A percentile compares a stretch with the other conserved stretches of the same genome.
Conservation (phyloP, 2,329 filamentous ascomycete genomes). For the Gnomoniopsis sp. region DNA sequence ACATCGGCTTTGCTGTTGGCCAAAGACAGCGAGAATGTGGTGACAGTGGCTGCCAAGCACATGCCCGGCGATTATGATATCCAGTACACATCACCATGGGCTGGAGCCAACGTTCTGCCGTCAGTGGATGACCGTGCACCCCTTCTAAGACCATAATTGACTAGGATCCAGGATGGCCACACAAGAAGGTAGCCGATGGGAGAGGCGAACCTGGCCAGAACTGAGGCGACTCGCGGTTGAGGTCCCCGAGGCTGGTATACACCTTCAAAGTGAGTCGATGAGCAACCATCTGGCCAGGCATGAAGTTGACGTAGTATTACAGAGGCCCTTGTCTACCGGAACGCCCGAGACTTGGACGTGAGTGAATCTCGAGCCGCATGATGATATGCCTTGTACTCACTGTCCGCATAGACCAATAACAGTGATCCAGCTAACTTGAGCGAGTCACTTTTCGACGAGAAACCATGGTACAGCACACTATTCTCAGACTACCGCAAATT, state of each 20-base stretch:
- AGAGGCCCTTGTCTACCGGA: conserved; percentile 49
- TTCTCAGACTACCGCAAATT: conserved; percentile 70
- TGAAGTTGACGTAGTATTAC: not conserved
- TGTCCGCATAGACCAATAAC: not conserved
- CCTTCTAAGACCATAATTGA: conserved; percentile 18
- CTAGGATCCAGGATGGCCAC: conserved; percentile 39
- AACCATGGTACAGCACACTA: conserved; percentile 71
- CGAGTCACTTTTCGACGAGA: conserved; percentile 61
- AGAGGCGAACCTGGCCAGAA: conserved; percentile 62
- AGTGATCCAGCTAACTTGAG: conserved; percentile 43
- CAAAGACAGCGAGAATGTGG: conserved; percentile 37
- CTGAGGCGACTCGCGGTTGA: conserved; percentile 58
- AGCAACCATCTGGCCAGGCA: not conserved
- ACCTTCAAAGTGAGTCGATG: conserved; percentile 61
- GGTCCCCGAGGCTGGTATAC: conserved; percentile 74
- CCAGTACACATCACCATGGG: conserved; percentile 88
- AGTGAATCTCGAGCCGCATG: not conserved
- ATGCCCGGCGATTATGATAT: conserved; percentile 93
- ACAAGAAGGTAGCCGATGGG: conserved; percentile 48
- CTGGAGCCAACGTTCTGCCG: conserved; percentile 78
- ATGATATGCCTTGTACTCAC: not conserved
- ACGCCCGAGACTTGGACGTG: conserved; percentile 57
- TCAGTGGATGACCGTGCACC: conserved; percentile 39
- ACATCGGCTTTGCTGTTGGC: conserved; percentile 48
- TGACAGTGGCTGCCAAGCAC: conserved; percentile 61